A percentile compares a stretch with the other conserved stretches of the same genome.
These are phyloP conservation scores for Phytopythium delawarense DNA, from an alignment of 352 stramenopile species.

Conservation along the genomic window DNA sequence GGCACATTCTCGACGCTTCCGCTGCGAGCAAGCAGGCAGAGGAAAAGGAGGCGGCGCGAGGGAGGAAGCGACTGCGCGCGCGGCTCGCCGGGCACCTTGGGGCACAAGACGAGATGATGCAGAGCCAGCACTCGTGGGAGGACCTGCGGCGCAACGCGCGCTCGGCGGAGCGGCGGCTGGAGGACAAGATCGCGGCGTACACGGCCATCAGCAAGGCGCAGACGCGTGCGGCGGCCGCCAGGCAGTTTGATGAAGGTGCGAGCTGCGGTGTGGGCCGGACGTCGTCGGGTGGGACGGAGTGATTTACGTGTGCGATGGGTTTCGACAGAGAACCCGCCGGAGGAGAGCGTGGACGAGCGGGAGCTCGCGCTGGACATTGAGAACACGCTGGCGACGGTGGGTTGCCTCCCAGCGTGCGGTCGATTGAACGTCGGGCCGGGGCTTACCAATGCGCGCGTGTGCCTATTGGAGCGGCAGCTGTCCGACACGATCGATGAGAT, in stretches of 20 bases:
- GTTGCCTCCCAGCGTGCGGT: slow-evolving; percentile 5
- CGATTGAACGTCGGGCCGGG: too few relatives aligned
- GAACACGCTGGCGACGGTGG: slow-evolving; percentile 54
- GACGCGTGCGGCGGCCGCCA: slow-evolving; percentile 16
- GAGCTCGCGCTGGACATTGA: slow-evolving; percentile 77
- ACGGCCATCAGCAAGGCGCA: slow-evolving; percentile 51
- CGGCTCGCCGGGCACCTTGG: not conserved
- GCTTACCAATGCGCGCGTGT: not conserved
- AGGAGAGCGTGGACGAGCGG: slow-evolving; percentile 49
- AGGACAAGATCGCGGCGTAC: slow-evolving; percentile 80
- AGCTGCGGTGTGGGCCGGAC: not conserved
- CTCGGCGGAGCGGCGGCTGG: slow-evolving; percentile 66
- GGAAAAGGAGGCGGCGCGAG: not conserved
- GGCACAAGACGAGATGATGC: slow-evolving; percentile 50
- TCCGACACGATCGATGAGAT: slow-evolving; percentile 87
- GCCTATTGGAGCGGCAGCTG: slow-evolving; percentile 28
- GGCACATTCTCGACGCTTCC: not conserved
- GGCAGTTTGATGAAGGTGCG: slow-evolving; percentile 63
- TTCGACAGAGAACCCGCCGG: slow-evolving; percentile 56
- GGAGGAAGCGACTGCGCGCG: not conserved
- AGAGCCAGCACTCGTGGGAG: slow-evolving; percentile 65
- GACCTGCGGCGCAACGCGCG: slow-evolving; percentile 66
- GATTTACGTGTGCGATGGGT: not conserved
- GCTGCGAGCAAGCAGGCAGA: not conserved
- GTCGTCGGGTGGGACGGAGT: too few relatives aligned